Percentiles rank a stretch among this genome's conserved stretches.
Conservation (phyloP, 2,329 filamentous ascomycete genomes). For the Septoria petroselini region DNA sequence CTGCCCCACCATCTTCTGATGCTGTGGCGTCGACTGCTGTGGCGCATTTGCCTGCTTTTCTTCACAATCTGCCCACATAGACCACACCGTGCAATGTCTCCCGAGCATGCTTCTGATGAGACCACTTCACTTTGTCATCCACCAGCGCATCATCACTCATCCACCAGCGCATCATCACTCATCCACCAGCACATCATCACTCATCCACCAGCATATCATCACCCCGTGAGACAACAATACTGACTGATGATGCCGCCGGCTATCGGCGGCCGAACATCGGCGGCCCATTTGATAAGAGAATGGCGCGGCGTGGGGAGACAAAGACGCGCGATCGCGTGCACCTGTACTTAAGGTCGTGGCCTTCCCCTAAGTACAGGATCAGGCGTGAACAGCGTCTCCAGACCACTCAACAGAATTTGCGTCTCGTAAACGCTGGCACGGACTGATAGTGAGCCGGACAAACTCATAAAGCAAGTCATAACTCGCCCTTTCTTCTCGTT, state of each 20-base stretch:
- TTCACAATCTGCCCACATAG: too few species aligned
- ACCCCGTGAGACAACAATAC: too few species aligned
- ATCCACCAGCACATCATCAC: neutral
- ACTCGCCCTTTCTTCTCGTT: neutral
- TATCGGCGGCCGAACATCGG: constrained; percentile 8
- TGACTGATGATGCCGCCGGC: neutral
- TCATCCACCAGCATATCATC: neutral
- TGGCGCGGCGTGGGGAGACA: neutral
- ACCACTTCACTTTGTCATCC: too few species aligned
- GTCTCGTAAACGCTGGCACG: constrained; percentile 5
- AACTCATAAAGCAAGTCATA: constrained; percentile 5
- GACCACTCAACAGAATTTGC: constrained; percentile 6
- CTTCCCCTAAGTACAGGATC: constrained; percentile 17
- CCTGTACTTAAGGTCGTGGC: constrained; percentile 20
- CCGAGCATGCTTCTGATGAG: too few species aligned
- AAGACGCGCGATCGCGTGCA: constrained; percentile 9
- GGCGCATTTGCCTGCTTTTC: too few species aligned
- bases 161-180: too few species aligned
- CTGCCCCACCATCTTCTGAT: too few species aligned
- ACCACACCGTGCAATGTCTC: too few species aligned
- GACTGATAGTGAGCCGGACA: constrained; percentile 9
- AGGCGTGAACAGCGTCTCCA: constrained; percentile 8
- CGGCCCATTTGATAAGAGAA: constrained; percentile 12
- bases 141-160: too few species aligned
- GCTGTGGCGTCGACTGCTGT: too few species aligned